Evolutionary conservation across 345 rosid genomes (phyloP).

Genomic region (Linum usitatissimum): DNA sequence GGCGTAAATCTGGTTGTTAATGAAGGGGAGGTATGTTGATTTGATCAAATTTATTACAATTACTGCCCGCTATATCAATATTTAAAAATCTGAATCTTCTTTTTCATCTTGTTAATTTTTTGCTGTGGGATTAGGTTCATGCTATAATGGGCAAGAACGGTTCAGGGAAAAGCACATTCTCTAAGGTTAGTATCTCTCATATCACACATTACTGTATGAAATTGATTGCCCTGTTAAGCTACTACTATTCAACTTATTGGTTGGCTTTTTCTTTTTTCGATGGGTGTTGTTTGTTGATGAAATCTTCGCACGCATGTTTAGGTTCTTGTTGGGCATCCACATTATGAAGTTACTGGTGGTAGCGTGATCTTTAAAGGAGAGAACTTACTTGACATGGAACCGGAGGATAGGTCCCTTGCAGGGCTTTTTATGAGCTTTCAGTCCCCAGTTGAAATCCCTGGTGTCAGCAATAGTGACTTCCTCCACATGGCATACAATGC

Average conservation of each 20-base stretch:
- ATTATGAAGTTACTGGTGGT: slow-evolving; percentile 88
- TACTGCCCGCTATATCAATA: too few species aligned
- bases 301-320: slow-evolving; percentile 14
- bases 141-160: slow-evolving; percentile 98
- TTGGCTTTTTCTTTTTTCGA: neutral
- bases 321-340: slow-evolving; percentile 97
- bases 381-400: slow-evolving; percentile 83
- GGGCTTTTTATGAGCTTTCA: slow-evolving; percentile 96
- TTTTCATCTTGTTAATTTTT: neutral
- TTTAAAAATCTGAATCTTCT: neutral
- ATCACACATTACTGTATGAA: neutral
- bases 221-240: neutral
- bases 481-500: slow-evolving; percentile 95
- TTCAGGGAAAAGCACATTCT: slow-evolving; percentile 92
- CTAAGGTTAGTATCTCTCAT: slow-evolving; percentile 45
- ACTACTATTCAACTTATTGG: neutral
- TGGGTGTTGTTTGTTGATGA: neutral
- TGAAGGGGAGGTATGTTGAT: slow-evolving; percentile 73
- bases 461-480: slow-evolving; percentile 85
- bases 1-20: slow-evolving; percentile 61
- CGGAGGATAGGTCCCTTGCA: slow-evolving; percentile 89
- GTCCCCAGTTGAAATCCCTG: slow-evolving; percentile 85
- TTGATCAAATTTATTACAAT: neutral
- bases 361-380: slow-evolving; percentile 69
- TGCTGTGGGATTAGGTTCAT: slow-evolving; percentile 41